Conservation (phyloP, 441 rosid species). For the Aquilaria agallochum region DNA sequence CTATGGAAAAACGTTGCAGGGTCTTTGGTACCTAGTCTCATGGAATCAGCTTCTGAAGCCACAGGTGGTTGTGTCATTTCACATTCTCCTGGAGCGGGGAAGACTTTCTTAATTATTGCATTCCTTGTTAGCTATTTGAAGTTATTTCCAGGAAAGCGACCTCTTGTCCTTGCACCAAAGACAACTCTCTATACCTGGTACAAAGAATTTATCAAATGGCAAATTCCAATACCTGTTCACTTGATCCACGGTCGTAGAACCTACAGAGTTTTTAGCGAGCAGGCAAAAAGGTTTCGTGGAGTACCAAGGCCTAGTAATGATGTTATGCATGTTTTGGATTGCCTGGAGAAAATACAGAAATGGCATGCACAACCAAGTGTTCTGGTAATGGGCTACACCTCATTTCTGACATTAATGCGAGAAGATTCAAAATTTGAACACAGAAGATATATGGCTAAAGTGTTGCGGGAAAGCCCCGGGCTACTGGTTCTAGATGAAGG, state of each 20-base stretch:
- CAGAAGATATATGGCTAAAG: constrained; percentile 84
- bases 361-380: constrained; percentile 95
- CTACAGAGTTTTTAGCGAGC: constrained; percentile 45
- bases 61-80: constrained; percentile 90
- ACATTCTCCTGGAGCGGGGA: constrained; percentile 96
- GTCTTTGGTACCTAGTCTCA: constrained; percentile 54
- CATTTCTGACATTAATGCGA: constrained; percentile 82
- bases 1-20: constrained; percentile 86
- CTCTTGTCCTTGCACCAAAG: constrained; percentile 90
- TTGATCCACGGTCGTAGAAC: constrained; percentile 83
- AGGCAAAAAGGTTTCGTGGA: constrained; percentile 31
- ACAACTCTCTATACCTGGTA: constrained; percentile 95
- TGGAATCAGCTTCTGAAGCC: constrained; percentile 46
- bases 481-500: constrained; percentile 89
- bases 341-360: constrained; percentile 89
- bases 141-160: constrained; percentile 84
- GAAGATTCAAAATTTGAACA: constrained; percentile 83
- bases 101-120: constrained; percentile 88
- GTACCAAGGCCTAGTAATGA: constrained; percentile 70
- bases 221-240: constrained; percentile 82
- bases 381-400: constrained; percentile 95
- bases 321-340: constrained; percentile 91
- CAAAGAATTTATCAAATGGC: constrained; percentile 96
- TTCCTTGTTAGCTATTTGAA: constrained; percentile 88
- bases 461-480: constrained; percentile 85